Evolutionary conservation across 2,329 filamentous ascomycete genomes (phyloP).

Genomic region (Metarhizium humberi): DNA sequence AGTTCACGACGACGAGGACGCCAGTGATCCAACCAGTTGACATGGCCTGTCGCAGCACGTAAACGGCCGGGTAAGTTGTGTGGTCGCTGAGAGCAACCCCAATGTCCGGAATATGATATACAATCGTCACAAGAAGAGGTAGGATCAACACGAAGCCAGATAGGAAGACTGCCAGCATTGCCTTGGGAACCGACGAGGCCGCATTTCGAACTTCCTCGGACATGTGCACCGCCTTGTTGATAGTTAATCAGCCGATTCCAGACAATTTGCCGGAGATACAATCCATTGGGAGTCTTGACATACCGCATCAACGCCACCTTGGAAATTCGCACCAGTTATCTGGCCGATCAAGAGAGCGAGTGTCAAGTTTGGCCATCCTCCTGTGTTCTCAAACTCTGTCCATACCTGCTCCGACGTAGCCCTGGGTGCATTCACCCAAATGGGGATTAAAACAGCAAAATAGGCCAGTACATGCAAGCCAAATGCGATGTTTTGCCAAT

Average conservation of each 20-base stretch:
- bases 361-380: slow-evolving; percentile 7
- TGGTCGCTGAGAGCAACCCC: background rate
- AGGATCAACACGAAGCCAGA: background rate
- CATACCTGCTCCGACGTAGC: slow-evolving; percentile 7
- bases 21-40: background rate
- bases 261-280: no score
- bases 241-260: no score
- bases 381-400: slow-evolving; percentile 7
- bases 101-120: background rate
- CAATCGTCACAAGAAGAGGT: background rate
- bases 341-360: slow-evolving; percentile 11
- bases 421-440: slow-evolving; percentile 10
- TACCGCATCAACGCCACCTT: slow-evolving; percentile 9
- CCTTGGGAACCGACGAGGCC: slow-evolving; percentile 6
- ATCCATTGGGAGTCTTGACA: no score
- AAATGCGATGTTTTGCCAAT: slow-evolving; percentile 9
- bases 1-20: background rate
- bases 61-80: background rate
- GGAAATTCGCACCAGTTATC: slow-evolving; percentile 6
- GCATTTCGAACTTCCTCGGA: slow-evolving; percentile 11
- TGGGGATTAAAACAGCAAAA: slow-evolving; percentile 8
- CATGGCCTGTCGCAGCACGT: background rate
- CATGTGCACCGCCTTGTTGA: slow-evolving; percentile 5
- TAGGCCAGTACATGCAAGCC: slow-evolving; percentile 8
- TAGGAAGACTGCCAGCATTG: slow-evolving; percentile 4